Percentiles rank a stretch among this genome's conserved stretches.
phyloP scores from a whole-genome alignment of 257 asterid species.

The Lycium barbarum region DNA sequence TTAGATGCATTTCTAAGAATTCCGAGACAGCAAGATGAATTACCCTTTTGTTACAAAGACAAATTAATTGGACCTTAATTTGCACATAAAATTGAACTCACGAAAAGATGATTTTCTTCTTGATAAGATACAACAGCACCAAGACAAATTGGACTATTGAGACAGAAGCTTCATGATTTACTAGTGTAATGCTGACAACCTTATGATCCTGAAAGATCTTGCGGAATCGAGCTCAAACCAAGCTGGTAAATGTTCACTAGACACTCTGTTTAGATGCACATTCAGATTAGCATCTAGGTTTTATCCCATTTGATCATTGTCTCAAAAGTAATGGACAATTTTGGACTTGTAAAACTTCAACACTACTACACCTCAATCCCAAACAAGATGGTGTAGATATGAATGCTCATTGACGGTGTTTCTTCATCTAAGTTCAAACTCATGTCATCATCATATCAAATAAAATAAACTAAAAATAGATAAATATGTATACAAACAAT shows the following conservation, averaged over 20 bases:
- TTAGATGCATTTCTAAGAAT: background rate
- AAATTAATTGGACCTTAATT: background rate
- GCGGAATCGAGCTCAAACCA: background rate
- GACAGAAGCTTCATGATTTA: background rate
- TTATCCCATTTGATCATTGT: background rate
- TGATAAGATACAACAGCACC: background rate
- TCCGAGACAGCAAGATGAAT: background rate
- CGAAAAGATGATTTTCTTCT: background rate
- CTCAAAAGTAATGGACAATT: background rate
- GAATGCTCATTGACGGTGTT: too few relatives aligned
- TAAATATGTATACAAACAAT: too few relatives aligned
- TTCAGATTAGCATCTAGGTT: background rate
- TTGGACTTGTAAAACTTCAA: background rate
- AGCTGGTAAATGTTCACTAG: background rate
- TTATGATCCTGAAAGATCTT: background rate
- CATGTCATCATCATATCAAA: too few relatives aligned
- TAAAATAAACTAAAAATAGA: too few relatives aligned
- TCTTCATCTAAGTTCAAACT: too few relatives aligned
- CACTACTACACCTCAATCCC: too few relatives aligned
- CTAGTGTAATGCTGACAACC: background rate
- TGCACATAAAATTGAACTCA: background rate
- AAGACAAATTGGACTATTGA: background rate
- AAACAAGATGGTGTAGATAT: too few relatives aligned
- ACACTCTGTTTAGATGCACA: background rate
- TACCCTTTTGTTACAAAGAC: background rate